Evolutionary conservation across 2,329 filamentous ascomycete species (phyloP), one percentile per base, ranked within the genome.

Genomic region (Plectosphaerella plurivora): DNA sequence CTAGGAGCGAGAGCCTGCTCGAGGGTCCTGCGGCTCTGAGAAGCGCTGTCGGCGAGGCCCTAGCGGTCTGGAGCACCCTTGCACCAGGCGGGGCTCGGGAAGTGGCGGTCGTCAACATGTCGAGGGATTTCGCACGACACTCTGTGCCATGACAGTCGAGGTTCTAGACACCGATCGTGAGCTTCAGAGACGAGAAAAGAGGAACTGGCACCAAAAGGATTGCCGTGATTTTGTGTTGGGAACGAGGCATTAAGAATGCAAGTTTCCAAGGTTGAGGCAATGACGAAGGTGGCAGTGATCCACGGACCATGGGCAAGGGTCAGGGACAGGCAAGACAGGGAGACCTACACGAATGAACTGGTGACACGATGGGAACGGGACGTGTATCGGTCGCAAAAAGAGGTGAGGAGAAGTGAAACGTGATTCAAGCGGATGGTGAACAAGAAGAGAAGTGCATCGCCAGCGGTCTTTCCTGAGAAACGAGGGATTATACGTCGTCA

Each of bases 1-100:
- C 65, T 33, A 42, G 49, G 39, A 53, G 53, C 11, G 47, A 47
- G 16, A 44, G 11, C 24, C 51, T 50, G 25, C 50, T 57, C 33
- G 56, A 49, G 14, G 37, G 16, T 25, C 48, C 22, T 15, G 42
- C 44, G 18, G 52, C 37, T 46, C 49, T 45, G 16, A 60, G 37
- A 18, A 39, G 37, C 4, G 46, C n/a, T 14, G 16, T 45, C 37
- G 51, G 14, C 16, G 46, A 37, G 45, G 44, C 48, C 25, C 37
- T 44, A 41, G 53, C 54, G 28, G 55, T 56, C 42, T 61, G 61
- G 46, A 65, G 52, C 28, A 61, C 53, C 53, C 58, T 62, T 52
- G 61, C 65, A 25, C 63, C 59, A 45, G 65, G 61, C 58, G 65
- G 61, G 28, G 60, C 53, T 36, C 61, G 63, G 35, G 62, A 59